Percentiles rank a stretch among this genome's conserved stretches.
phyloP scores from a whole-genome alignment of 257 asterid species.

The Nicotiana otophora region DNA sequence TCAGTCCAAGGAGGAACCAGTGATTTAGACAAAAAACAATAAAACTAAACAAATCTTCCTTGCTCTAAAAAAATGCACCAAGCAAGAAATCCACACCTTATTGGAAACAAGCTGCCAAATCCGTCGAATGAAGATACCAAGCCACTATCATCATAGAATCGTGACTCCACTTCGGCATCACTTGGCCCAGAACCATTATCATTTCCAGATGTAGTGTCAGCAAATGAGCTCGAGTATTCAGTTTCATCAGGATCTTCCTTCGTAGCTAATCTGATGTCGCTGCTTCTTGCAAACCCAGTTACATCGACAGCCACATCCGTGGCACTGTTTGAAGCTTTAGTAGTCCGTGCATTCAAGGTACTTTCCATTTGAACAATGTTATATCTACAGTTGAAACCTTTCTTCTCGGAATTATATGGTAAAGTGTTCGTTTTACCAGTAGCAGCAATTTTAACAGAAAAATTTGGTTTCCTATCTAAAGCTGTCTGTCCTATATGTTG shows the following conservation, averaged over 20 bases:
- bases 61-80: not conserved
- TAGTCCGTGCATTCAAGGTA: not conserved
- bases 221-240: conserved; percentile 88
- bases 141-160: conserved; percentile 43
- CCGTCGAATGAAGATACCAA: conserved; percentile 57
- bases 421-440: not conserved
- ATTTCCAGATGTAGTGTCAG: conserved; percentile 51
- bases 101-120: conserved; percentile 53
- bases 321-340: conserved; percentile 5
- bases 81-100: conserved; percentile 41
- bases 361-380: not conserved
- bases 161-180: conserved; percentile 86
- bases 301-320: conserved; percentile 41
- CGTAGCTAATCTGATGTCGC: conserved; percentile 38
- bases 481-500: not conserved
- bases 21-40: not conserved
- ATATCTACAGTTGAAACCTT: not conserved
- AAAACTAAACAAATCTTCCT: not conserved
- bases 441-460: not conserved
- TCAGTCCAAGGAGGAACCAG: not conserved
- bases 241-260: conserved; percentile 82
- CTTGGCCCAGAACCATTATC: conserved; percentile 55
- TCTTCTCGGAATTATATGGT: not conserved
- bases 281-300: conserved; percentile 39
- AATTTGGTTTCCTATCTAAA: not conserved